These are phyloP conservation scores for Gnomoniopsis smithogilvyi DNA, from an alignment of 2,329 filamentous ascomycete species.

Conservation along the genomic window DNA sequence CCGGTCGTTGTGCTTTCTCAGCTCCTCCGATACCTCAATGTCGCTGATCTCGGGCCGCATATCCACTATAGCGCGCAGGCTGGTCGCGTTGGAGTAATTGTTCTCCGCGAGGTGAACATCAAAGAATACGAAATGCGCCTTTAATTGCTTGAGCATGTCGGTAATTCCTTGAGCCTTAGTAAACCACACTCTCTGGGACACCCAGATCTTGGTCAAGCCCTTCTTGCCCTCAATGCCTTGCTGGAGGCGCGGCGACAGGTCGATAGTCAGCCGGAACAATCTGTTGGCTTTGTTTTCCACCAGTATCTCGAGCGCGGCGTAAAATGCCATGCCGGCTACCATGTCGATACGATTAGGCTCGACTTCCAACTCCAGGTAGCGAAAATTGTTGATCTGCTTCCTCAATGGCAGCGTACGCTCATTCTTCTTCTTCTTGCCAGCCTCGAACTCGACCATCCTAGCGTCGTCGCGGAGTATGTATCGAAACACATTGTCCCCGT, in stretches of 20 bases:
- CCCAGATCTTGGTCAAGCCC: conserved; percentile 2
- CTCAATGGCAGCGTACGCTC: conserved; percentile 28
- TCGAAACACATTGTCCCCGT: conserved; percentile 44
- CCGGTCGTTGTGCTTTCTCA: conserved; percentile 4
- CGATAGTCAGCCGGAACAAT: conserved; percentile 41
- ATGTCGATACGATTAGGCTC: conserved; percentile 36
- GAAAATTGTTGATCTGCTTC: conserved; percentile 37
- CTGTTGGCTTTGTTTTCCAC: conserved; percentile 17
- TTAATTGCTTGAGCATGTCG: conserved; percentile 18
- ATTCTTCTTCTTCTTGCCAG: conserved; percentile 13
- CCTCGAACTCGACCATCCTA: background rate
- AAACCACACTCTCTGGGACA: background rate
- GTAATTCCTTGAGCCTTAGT: conserved; percentile 3
- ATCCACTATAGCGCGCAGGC: conserved; percentile 11
- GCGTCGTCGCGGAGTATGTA: conserved; percentile 41
- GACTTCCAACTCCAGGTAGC: conserved; percentile 39
- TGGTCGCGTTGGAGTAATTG: conserved; percentile 29
- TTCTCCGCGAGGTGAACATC: conserved; percentile 20
- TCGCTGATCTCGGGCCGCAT: conserved; percentile 7
- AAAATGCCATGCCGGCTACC: conserved; percentile 22
- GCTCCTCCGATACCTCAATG: conserved; percentile 1
- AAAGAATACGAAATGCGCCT: conserved; percentile 20
- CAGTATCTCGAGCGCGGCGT: conserved; percentile 13
- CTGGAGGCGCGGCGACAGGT: conserved; percentile 31
- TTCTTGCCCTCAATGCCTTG: background rate